Conservation (phyloP, 805 yeast species). For the Kodamaea nitidulidarum region DNA sequence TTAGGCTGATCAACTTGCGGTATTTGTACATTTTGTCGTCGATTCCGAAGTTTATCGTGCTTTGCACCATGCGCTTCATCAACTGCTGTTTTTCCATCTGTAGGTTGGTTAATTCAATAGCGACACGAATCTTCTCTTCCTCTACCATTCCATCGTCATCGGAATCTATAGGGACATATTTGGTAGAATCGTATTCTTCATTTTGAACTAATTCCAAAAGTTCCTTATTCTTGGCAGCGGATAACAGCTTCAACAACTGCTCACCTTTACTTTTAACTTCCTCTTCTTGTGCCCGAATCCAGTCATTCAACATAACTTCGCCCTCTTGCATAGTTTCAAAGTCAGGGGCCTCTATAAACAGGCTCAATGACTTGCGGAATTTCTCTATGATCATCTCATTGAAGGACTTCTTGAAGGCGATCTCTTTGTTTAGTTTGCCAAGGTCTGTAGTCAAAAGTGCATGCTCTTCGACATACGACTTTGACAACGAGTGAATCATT, state of each 20-base stretch:
- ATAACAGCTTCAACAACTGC: slow-evolving; percentile 27
- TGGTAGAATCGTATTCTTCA: slow-evolving; percentile 19
- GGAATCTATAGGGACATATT: slow-evolving; percentile 4
- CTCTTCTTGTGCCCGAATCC: slow-evolving; percentile 13
- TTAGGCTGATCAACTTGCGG: slow-evolving; percentile 67
- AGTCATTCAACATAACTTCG: slow-evolving; percentile 16
- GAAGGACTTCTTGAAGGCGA: slow-evolving; percentile 49
- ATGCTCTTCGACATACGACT: slow-evolving; percentile 52
- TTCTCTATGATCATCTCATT: slow-evolving; percentile 27
- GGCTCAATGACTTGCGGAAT: slow-evolving; percentile 24
- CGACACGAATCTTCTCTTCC: slow-evolving; percentile 13
- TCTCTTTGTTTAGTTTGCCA: slow-evolving; percentile 29
- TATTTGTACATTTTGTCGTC: slow-evolving; percentile 66
- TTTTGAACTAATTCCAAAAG: slow-evolving; percentile 41
- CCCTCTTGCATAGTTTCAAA: slow-evolving; percentile 27
- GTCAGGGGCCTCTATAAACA: slow-evolving; percentile 28
- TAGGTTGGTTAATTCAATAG: slow-evolving; percentile 39
- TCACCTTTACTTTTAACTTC: slow-evolving; percentile 16
- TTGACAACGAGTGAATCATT: slow-evolving; percentile 48
- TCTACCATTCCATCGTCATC: slow-evolving; percentile 11
- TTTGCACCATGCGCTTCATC: slow-evolving; percentile 46
- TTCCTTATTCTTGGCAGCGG: slow-evolving; percentile 42
- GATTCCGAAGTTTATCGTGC: slow-evolving; percentile 40
- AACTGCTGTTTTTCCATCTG: slow-evolving; percentile 48
- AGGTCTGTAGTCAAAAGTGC: slow-evolving; percentile 30